Evolutionary conservation across 805 yeast genomes (phyloP).

Genomic region (Scheffersomyces amazonensis): DNA sequence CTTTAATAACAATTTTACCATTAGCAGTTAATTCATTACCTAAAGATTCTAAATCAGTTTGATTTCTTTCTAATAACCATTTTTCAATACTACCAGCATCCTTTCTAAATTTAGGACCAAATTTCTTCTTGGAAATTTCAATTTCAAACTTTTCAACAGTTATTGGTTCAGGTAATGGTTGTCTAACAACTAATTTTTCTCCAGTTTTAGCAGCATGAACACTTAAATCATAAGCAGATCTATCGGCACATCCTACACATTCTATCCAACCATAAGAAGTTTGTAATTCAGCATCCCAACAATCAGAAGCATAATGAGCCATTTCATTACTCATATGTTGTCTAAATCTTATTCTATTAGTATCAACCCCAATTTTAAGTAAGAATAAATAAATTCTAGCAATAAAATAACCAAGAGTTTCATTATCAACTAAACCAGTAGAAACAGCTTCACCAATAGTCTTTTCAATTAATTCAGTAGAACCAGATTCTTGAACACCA

Average conservation of each 20-base stretch:
- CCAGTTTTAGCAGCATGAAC: conserved; percentile 95
- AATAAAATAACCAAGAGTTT: conserved; percentile 94
- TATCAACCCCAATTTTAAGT: conserved; percentile 86
- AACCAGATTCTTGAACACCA: conserved; percentile 83
- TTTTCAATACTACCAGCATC: conserved; percentile 91
- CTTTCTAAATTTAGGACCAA: conserved; percentile 96
- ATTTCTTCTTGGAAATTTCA: conserved; percentile 88
- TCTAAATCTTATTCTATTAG: conserved; percentile 84
- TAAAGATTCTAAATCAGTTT: conserved; percentile 79
- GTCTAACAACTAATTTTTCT: conserved; percentile 92
- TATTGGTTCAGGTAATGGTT: conserved; percentile 80
- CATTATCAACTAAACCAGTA: conserved; percentile 87
- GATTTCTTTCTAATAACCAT: conserved; percentile 71
- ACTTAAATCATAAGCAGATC: conserved; percentile 95
- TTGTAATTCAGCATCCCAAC: conserved; percentile 98
- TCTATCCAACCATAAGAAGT: conserved; percentile 99
- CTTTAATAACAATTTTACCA: conserved; percentile 63
- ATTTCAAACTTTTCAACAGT: conserved; percentile 81
- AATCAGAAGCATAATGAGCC: conserved; percentile 99
- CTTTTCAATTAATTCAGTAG: conserved; percentile 59
- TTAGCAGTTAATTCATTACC: conserved; percentile 60
- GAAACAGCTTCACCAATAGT: conserved; percentile 90
- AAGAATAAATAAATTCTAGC: conserved; percentile 90
- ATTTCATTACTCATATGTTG: conserved; percentile 98
- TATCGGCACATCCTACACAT: conserved; percentile 99